Evolutionary conservation across 2,329 filamentous ascomycete species (phyloP).

Genomic region (Arthrobotrys musiformis): DNA sequence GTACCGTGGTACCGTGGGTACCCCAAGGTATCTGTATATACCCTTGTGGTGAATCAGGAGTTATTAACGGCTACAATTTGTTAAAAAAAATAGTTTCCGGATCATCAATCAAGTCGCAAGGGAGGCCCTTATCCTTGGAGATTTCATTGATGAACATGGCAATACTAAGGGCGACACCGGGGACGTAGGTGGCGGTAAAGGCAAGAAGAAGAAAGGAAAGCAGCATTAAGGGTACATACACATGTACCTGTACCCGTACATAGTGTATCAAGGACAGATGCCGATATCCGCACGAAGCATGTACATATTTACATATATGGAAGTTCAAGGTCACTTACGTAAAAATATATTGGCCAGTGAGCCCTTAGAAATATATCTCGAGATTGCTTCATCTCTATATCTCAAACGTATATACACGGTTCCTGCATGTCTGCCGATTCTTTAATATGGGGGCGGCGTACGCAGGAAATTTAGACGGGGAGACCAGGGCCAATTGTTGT

Average conservation of each 20-base stretch:
- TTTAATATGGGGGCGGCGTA: neutral
- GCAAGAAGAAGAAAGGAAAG: conserved; percentile 53
- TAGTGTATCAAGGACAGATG: too few species aligned
- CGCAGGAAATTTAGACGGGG: conserved; percentile 5
- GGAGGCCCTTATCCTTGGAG: conserved; percentile 43
- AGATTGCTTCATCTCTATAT: conserved; percentile 15
- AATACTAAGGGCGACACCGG: conserved; percentile 32
- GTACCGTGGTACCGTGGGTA: neutral
- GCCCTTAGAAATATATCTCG: neutral
- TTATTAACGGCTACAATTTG: conserved; percentile 16
- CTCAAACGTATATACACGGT: neutral
- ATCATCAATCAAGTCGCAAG: conserved; percentile 55
- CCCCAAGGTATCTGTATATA: neutral
- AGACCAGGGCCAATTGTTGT: conserved; percentile 29
- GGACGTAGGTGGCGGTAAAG: conserved; percentile 25
- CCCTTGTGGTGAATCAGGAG: neutral
- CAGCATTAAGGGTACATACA: conserved; percentile 33
- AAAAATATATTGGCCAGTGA: neutral
- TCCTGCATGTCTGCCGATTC: conserved; percentile 9
- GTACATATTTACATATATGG: neutral
- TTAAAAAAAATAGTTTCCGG: conserved; percentile 33
- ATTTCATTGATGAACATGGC: conserved; percentile 51
- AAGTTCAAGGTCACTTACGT: neutral
- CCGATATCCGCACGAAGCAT: too few species aligned
- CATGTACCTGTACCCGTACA: too few species aligned